Base-by-base conservation (phyloP, 75 land plant genomes). In the Pinus albicaulis region DNA sequence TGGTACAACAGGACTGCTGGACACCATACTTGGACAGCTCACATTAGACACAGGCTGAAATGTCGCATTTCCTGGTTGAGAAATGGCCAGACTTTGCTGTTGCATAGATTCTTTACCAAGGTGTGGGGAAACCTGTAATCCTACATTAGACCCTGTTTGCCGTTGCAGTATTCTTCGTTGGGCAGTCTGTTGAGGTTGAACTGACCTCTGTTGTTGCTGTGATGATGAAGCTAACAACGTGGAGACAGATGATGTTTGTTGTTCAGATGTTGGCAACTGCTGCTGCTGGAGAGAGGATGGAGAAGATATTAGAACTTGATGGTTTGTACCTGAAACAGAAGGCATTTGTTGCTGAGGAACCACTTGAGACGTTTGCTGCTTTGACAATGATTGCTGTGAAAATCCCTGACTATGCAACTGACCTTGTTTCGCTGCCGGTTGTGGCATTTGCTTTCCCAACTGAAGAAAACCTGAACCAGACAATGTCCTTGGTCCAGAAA, bases 131-230 rank as follows among this genome's bases (percentile, higher is more conserved):
- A 79, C 25, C 52, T 78, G 79, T 17, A 25, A 74, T 44, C 55
- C 31, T 13, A 34, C 64, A 52, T 86, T 86, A 71, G 86, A 74
- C 36, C 55, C 76, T 14, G 56, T 20, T 64, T 71, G 83, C 20
- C 72, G 82, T 74, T 77, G 82, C 22, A 73, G 86, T 60, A 84
- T 64, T 69, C 72, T 71, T 77, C 86, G 84, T 56, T 80, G 88
- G 28, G 75, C 58, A 64, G 58, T 74, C 57, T 82, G 85, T 34
- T 79, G 58, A 63, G 80, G 90, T 80, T 60, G 79, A 7, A 69
- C 28, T 28, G 76, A 83, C 74, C 80, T 83, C 59, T 82, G 87
- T 22, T 73, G 83, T 36, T 70, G 83, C 55, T 79, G 28, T 74
- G 84, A 56, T 80, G 87, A 57, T 22, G 53, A 48, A 48, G 65